Evolutionary conservation across 345 rosid genomes (phyloP), one percentile per base, ranked within the genome.

Genomic region (Murraya koenigii): DNA sequence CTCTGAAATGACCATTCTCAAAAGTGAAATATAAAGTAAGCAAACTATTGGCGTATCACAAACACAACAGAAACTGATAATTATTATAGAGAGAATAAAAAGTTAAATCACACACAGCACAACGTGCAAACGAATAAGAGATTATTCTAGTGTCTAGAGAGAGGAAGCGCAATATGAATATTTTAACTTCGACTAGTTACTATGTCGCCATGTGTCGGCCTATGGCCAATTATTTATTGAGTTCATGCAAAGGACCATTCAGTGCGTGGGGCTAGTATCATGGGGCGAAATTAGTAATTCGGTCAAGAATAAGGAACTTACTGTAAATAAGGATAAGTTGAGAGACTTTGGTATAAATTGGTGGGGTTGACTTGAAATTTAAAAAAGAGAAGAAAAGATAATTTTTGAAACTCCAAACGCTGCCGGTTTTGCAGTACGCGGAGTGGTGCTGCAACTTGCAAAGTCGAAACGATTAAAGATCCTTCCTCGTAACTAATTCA

Each of bases 1-100:
- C 55, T 82, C 90, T 68, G 83, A 66, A 66, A 79, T 75, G 80
- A 84, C 82, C 93, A 89, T 86, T 77, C 60, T 44, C 49, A 3
- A 44, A 44, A 44, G 49, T 44, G 13, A 44, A 44, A 44, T 13
- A 44, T 13, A 44, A 44, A 47, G 22, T 70, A 52, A 52, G 15
- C 55, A 19, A 52, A 52, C 22, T 4, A 6, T 5, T 17, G 6
- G 22, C 22, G 22, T 4, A 52, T 15, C 56, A 52, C 22, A 15
- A 52, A 52, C 39, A 52, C 56, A 52, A 17, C 56, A 52, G 8
- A 52, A 52, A 19, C 56, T 44, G 11, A 0, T 8, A 44, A 44
- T 44, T 13, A 2, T 2, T 38, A 11, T 32, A n/a, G 11, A 14
- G 23, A 20, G 30, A 10, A 71, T n/a, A 13, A 67, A 36, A 38